A percentile compares a stretch with the other conserved stretches of the same genome.
These are phyloP conservation scores for Russula olivacea DNA, from an alignment of 768 basidiomycete species.

Conservation along the genomic window DNA sequence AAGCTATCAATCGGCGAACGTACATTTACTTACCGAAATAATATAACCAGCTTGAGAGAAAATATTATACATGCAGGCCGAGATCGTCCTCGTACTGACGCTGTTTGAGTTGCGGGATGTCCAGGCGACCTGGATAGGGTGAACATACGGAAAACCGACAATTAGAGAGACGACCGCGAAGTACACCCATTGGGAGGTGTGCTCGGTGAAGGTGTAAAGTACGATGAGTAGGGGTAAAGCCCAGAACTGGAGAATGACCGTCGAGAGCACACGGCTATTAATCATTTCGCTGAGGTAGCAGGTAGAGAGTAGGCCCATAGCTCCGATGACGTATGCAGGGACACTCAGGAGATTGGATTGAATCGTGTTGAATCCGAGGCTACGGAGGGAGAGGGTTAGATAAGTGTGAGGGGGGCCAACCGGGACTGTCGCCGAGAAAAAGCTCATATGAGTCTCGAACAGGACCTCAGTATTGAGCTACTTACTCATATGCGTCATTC, in stretches of 20 bases:
- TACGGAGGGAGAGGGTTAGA: conserved; percentile 55
- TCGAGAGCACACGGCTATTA: conserved; percentile 50
- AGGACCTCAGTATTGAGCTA: conserved; percentile 36
- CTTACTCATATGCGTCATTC: conserved; percentile 38
- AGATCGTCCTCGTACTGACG: conserved; percentile 47
- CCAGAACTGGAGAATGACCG: conserved; percentile 54
- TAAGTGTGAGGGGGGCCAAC: conserved; percentile 55
- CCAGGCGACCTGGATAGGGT: conserved; percentile 43
- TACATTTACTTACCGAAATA: background rate
- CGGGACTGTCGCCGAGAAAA: conserved; percentile 39
- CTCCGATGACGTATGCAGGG: conserved; percentile 51
- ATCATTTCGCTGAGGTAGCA: conserved; percentile 48
- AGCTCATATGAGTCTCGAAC: background rate
- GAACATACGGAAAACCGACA: conserved; percentile 46
- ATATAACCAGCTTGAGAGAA: conserved; percentile 48
- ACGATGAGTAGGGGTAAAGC: conserved; percentile 55
- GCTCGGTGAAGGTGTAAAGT: conserved; percentile 44
- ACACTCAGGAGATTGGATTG: conserved; percentile 57
- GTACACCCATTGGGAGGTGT: conserved; percentile 52
- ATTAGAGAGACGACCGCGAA: conserved; percentile 49
- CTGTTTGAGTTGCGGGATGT: conserved; percentile 54
- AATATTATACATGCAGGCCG: conserved; percentile 51
- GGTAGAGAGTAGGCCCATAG: conserved; percentile 39
- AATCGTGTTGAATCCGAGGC: conserved; percentile 52
- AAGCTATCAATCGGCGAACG: background rate